Conservation (phyloP, 2,329 filamentous ascomycete genomes). For the Dactylonectria estremocensis region DNA sequence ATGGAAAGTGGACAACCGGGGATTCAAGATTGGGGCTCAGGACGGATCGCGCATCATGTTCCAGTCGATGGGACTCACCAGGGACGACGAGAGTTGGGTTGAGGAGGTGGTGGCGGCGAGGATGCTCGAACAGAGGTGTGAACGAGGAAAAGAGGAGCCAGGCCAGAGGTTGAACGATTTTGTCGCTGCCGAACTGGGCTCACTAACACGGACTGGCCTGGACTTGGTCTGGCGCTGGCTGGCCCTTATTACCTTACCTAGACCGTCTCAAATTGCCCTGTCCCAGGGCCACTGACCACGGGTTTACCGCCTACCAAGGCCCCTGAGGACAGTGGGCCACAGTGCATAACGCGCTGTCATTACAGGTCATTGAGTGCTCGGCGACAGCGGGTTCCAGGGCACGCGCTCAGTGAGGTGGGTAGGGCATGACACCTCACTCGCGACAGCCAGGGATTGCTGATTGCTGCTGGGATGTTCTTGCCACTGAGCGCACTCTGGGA, state of each 20-base stretch:
- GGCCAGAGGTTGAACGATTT: constrained; percentile 58
- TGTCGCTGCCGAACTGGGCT: constrained; percentile 53
- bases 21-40: constrained; percentile 46
- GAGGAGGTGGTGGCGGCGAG: constrained; percentile 54
- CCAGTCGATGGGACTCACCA: constrained; percentile 57
- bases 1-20: constrained; percentile 43
- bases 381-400: constrained; percentile 19
- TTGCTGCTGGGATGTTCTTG: constrained; percentile 23
- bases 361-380: constrained; percentile 23
- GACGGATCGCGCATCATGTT: constrained; percentile 56
- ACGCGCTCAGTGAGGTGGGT: constrained; percentile 8
- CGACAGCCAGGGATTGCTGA: constrained; percentile 24
- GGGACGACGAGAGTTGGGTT: constrained; percentile 52
- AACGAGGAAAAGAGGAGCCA: constrained; percentile 62
- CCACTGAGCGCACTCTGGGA: constrained; percentile 8
- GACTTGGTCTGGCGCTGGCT: constrained; percentile 20
- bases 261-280: constrained; percentile 28
- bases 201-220: constrained; percentile 45
- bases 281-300: constrained; percentile 16
- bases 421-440: constrained; percentile 14
- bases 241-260: constrained; percentile 29
- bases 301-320: constrained; percentile 1
- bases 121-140: constrained; percentile 57
- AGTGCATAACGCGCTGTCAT: constrained; percentile 18
- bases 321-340: constrained; percentile 7